phyloP scores from a whole-genome alignment of 1,139 yeast genomes.

The Pichia sp. region DNA sequence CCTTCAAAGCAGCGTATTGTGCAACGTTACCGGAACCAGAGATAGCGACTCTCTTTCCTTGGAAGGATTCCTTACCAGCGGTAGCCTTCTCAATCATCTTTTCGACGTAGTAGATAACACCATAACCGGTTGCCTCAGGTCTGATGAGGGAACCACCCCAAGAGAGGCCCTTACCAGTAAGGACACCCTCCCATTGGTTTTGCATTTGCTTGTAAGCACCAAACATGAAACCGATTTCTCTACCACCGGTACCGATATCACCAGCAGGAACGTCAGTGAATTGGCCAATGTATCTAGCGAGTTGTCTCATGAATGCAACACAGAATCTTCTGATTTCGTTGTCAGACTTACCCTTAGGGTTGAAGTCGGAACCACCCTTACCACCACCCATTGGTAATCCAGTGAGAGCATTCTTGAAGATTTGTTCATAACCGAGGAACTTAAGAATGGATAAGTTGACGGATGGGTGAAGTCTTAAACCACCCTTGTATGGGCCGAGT shows the following conservation, averaged over 20 bases:
- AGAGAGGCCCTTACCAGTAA: constrained; percentile 94
- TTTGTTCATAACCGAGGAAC: constrained; percentile 97
- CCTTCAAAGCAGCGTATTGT: constrained; percentile 97
- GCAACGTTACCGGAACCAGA: constrained; percentile 99
- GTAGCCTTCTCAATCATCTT: constrained; percentile 96
- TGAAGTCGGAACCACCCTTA: constrained; percentile 98
- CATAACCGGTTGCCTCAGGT: constrained; percentile 99
- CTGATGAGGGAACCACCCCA: constrained; percentile 99
- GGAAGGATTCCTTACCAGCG: constrained; percentile 78
- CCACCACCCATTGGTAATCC: constrained; percentile 99
- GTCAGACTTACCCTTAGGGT: constrained; percentile 92
- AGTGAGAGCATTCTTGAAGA: constrained; percentile 96
- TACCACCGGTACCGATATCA: constrained; percentile 90
- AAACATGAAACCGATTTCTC: constrained; percentile 88
- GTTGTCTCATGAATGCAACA: constrained; percentile 90
- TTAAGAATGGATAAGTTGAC: constrained; percentile 92
- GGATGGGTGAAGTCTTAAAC: constrained; percentile 95
- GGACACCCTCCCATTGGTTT: constrained; percentile 94
- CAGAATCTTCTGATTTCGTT: constrained; percentile 96
- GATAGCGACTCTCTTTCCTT: constrained; percentile 91
- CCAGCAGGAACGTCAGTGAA: constrained; percentile 99
- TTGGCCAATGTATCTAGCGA: constrained; percentile 93
- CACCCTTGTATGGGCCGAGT: constrained; percentile 99
- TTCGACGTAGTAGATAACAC: constrained; percentile 93
- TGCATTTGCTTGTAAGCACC: constrained; percentile 94